Evolutionary conservation across 2,329 filamentous ascomycete species (phyloP).

Genomic region (Coniochaeta sp.): DNA sequence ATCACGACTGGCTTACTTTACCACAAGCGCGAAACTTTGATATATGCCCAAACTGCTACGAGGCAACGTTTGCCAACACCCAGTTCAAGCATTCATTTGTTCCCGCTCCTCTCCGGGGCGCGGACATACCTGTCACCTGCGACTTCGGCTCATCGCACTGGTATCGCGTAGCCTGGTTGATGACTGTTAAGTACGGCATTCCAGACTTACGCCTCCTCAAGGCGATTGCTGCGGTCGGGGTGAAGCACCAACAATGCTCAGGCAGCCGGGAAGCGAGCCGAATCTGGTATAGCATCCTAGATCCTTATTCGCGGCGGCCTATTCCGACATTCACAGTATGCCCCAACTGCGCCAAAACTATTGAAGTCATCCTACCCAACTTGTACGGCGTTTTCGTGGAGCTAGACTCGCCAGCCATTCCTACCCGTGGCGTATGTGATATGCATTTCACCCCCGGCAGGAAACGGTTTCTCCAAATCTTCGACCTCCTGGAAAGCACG

Average conservation of each 20-base stretch:
- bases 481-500: conserved; percentile 51
- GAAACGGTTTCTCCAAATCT: conserved; percentile 50
- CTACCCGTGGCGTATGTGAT: conserved; percentile 53
- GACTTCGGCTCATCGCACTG: conserved; percentile 72
- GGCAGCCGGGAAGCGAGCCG: conserved; percentile 48
- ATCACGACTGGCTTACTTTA: conserved; percentile 76
- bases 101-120: conserved; percentile 48
- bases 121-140: conserved; percentile 57
- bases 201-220: conserved; percentile 63
- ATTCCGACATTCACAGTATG: conserved; percentile 71
- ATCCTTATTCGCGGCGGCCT: conserved; percentile 55
- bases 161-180: conserved; percentile 77
- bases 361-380: conserved; percentile 67
- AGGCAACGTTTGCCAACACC: conserved; percentile 59
- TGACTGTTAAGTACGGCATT: conserved; percentile 64
- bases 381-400: conserved; percentile 60
- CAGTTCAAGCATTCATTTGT: conserved; percentile 62
- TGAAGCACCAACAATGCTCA: conserved; percentile 49
- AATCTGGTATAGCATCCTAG: conserved; percentile 69
- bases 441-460: conserved; percentile 51
- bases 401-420: conserved; percentile 36
- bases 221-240: conserved; percentile 56
- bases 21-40: conserved; percentile 63
- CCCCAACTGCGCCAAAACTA: conserved; percentile 60
- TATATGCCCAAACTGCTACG: conserved; percentile 77